These are phyloP conservation scores for Zymoseptoria brevis DNA, from an alignment of 2,329 filamentous ascomycete species.

Conservation along the genomic window DNA sequence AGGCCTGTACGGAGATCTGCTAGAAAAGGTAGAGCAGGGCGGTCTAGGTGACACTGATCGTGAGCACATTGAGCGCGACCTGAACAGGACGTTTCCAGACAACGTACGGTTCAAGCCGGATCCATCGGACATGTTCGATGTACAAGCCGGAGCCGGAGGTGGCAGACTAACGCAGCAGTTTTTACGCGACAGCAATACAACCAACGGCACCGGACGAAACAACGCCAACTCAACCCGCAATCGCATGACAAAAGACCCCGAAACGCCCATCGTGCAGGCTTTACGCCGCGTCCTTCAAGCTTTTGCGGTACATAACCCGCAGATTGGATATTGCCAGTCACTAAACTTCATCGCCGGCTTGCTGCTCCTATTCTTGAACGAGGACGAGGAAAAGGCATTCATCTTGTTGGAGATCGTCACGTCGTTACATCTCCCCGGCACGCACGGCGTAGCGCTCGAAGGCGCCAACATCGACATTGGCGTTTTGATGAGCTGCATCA, in stretches of 20 bases:
- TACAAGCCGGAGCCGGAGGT: conserved; percentile 22
- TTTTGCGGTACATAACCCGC: conserved; percentile 83
- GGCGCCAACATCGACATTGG: conserved; percentile 90
- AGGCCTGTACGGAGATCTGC: conserved; percentile 66
- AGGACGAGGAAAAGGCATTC: conserved; percentile 84
- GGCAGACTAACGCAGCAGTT: conserved; percentile 9
- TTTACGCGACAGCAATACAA: neutral
- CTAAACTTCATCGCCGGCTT: conserved; percentile 91
- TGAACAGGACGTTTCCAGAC: conserved; percentile 91
- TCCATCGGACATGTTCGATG: conserved; percentile 21
- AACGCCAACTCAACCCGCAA: conserved; percentile 10
- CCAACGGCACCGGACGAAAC: conserved; percentile 8
- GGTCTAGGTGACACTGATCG: conserved; percentile 60
- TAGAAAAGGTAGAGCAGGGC: conserved; percentile 56
- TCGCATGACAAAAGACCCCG: conserved; percentile 39
- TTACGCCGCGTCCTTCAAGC: conserved; percentile 80
- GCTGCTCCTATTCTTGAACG: conserved; percentile 68
- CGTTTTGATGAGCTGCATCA: conserved; percentile 80
- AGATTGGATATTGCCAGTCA: conserved; percentile 91
- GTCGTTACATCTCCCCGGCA: conserved; percentile 77
- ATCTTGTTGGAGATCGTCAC: conserved; percentile 92
- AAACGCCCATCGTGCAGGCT: conserved; percentile 71
- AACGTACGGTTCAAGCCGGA: conserved; percentile 81
- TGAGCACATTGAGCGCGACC: conserved; percentile 86
- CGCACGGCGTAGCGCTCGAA: conserved; percentile 82